A percentile compares a stretch with the other conserved stretches of the same genome.
These are phyloP conservation scores for Dacryopinax primogenitus DNA, from an alignment of 768 basidiomycete species.

Conservation along the genomic window DNA sequence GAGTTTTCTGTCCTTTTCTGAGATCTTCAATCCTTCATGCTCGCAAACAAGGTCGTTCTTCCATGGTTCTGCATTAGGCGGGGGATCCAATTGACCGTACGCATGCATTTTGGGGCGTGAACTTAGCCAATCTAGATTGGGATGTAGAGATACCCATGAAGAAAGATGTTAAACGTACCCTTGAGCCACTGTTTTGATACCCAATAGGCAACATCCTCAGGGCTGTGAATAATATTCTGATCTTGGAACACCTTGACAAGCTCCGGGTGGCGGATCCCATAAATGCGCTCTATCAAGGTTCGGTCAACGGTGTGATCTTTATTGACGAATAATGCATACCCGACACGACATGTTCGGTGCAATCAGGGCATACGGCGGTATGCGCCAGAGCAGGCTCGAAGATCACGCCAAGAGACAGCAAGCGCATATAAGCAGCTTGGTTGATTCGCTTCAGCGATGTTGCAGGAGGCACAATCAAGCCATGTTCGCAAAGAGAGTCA, in stretches of 20 bases:
- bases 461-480: neutral
- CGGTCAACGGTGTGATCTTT: neutral
- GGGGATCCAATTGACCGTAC: conserved; percentile 43
- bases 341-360: neutral
- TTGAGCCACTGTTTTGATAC: conserved; percentile 69
- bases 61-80: conserved; percentile 50
- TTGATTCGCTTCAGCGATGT: conserved; percentile 52
- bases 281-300: conserved; percentile 43
- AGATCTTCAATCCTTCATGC: conserved; percentile 50
- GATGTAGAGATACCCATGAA: neutral
- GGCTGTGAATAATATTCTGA: conserved; percentile 25
- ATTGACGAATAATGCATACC: neutral
- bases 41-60: conserved; percentile 53
- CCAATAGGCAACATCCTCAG: conserved; percentile 44
- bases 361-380: neutral
- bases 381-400: conserved; percentile 37
- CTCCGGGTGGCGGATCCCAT: conserved; percentile 53
- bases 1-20: conserved; percentile 41
- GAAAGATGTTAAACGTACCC: conserved; percentile 34
- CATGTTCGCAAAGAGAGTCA: neutral
- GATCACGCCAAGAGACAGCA: conserved; percentile 29
- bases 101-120: conserved; percentile 66
- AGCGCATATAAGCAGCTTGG: conserved; percentile 31
- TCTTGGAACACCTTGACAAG: conserved; percentile 48
- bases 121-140: conserved; percentile 55